phyloP scores from a whole-genome alignment of 768 basidiomycete species.

The Pleurotus sapidus region DNA sequence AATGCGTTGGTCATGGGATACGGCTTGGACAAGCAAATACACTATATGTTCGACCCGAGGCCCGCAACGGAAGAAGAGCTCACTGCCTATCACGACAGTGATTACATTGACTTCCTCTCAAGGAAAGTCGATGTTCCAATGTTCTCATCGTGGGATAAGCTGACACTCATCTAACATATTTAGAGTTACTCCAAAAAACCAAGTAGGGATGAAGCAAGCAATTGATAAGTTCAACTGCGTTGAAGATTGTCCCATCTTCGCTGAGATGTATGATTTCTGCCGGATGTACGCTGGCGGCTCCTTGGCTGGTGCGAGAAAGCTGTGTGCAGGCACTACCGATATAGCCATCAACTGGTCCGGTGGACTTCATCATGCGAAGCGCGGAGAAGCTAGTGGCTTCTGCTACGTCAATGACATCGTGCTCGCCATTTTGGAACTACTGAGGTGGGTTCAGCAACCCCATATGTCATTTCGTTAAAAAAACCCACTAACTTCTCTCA shows the following conservation, averaged over 20 bases:
- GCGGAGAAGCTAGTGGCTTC: slow-evolving; percentile 96
- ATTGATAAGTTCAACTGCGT: slow-evolving; percentile 92
- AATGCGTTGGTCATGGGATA: slow-evolving; percentile 96
- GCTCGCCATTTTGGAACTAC: slow-evolving; percentile 86
- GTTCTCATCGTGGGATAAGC: too few relatives aligned
- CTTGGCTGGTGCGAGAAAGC: slow-evolving; percentile 85
- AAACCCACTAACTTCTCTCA: neutral
- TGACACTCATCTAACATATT: too few relatives aligned
- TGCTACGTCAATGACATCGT: slow-evolving; percentile 99
- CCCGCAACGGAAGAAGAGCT: slow-evolving; percentile 89
- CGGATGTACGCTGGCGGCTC: slow-evolving; percentile 92
- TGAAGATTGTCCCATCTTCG: slow-evolving; percentile 96
- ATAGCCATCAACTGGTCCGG: slow-evolving; percentile 99
- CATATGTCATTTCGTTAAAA: neutral
- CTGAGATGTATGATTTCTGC: slow-evolving; percentile 94
- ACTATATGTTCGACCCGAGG: slow-evolving; percentile 86
- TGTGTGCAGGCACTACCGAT: slow-evolving; percentile 83
- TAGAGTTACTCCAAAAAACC: slow-evolving; percentile 79
- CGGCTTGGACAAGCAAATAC: slow-evolving; percentile 93
- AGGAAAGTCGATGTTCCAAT: slow-evolving; percentile 43
- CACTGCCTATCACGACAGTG: slow-evolving; percentile 87
- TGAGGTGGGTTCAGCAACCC: slow-evolving; percentile 50
- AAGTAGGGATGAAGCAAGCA: slow-evolving; percentile 69
- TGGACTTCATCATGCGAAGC: slow-evolving; percentile 96
- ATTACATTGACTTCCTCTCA: slow-evolving; percentile 95